Conservation (phyloP, 2,329 filamentous ascomycete genomes). For the Nectriaceae sp. region DNA sequence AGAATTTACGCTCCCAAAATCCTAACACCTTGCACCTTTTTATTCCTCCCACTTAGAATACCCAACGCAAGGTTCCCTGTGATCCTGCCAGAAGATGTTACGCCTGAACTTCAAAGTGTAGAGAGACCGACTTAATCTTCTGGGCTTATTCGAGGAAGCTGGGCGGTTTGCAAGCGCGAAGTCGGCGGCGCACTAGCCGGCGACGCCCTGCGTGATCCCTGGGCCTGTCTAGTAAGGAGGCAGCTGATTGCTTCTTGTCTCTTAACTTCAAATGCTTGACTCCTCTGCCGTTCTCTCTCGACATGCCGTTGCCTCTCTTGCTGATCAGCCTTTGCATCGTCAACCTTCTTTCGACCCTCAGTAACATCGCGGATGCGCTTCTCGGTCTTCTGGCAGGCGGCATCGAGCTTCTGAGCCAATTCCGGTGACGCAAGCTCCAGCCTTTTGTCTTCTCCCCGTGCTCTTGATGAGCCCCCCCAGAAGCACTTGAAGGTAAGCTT, state of each 20-base stretch:
- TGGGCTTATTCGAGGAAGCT: conserved; percentile 22
- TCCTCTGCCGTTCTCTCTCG: conserved; percentile 50
- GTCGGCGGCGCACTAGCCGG: conserved; percentile 29
- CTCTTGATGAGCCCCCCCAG: conserved; percentile 56
- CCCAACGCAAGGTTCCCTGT: conserved; percentile 1
- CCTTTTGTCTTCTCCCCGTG: conserved; percentile 33
- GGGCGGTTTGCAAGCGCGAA: conserved; percentile 16
- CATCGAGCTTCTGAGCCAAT: conserved; percentile 49
- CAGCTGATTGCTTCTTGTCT: conserved; percentile 48
- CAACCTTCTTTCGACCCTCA: conserved; percentile 43
- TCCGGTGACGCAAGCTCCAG: conserved; percentile 39
- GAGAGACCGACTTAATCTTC: conserved; percentile 20
- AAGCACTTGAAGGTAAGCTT: conserved; percentile 55
- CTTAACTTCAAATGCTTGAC: conserved; percentile 50
- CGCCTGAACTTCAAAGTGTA: too few relatives aligned
- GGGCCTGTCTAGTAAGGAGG: conserved; percentile 33
- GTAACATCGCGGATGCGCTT: conserved; percentile 42
- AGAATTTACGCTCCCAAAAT: neutral
- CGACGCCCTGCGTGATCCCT: conserved; percentile 30
- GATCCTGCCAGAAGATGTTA: neutral
- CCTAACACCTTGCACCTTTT: neutral
- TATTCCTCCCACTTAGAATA: conserved; percentile 2
- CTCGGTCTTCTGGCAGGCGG: conserved; percentile 48
- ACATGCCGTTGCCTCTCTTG: conserved; percentile 43
- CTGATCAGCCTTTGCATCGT: conserved; percentile 48